A percentile compares a stretch with the other conserved stretches of the same genome.
Conservation (phyloP, 2,329 filamentous ascomycete species). For the Saccharata proteae region DNA sequence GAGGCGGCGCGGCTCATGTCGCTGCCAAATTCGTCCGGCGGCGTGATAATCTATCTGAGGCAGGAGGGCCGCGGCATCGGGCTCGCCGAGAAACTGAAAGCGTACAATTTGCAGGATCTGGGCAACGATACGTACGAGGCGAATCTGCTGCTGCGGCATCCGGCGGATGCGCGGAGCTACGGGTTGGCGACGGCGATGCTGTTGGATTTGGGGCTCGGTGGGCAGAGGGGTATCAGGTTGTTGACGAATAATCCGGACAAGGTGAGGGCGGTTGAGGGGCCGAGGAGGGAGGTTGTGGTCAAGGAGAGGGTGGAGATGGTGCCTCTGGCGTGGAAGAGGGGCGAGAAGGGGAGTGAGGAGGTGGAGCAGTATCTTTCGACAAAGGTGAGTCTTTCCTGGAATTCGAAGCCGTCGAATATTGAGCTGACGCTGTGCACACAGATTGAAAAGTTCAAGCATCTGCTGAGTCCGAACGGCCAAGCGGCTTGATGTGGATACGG, state of each 20-base stretch:
- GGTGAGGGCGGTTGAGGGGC: constrained; percentile 85
- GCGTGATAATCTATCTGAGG: constrained; percentile 88
- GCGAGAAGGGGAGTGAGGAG: constrained; percentile 66
- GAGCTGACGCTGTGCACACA: too few relatives aligned
- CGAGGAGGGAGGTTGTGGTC: constrained; percentile 75
- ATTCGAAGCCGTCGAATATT: constrained; percentile 1
- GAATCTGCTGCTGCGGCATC: constrained; percentile 80
- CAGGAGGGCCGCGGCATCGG: constrained; percentile 96
- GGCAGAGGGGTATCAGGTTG: constrained; percentile 60
- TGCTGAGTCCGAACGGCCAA: constrained; percentile 31
- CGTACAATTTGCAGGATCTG: constrained; percentile 93
- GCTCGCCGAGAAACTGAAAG: constrained; percentile 88
- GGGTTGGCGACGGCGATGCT: constrained; percentile 95
- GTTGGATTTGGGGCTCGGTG: constrained; percentile 62
- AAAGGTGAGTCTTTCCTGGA: constrained; percentile 51
- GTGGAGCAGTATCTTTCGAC: constrained; percentile 90
- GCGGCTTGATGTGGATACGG: neutral
- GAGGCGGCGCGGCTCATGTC: constrained; percentile 93
- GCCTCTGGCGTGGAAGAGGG: constrained; percentile 78
- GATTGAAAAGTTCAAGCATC: constrained; percentile 44
- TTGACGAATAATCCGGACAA: constrained; percentile 98
- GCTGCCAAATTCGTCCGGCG: constrained; percentile 52
- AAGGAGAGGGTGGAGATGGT: constrained; percentile 91
- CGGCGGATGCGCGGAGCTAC: constrained; percentile 88
- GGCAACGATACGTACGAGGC: constrained; percentile 97